Percentiles rank a stretch among this genome's conserved stretches.
phyloP scores from a whole-genome alignment of 148 eudicot species.

The Chenopodium berlandieri region DNA sequence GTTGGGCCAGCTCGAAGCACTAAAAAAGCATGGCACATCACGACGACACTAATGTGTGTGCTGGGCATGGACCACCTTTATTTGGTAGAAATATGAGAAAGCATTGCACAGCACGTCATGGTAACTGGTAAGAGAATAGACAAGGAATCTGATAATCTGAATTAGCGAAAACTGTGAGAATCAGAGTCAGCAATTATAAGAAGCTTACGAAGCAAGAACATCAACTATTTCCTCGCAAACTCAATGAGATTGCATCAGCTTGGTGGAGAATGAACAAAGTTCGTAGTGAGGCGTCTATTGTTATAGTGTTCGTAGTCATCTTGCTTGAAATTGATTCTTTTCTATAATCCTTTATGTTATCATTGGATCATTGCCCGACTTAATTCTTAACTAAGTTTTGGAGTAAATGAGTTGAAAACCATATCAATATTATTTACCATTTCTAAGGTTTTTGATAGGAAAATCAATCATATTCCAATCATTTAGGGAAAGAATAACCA shows the following conservation, averaged over 20 bases:
- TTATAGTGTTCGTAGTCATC: conserved; percentile 6
- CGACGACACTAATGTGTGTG: no score
- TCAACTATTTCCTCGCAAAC: conserved; percentile 74
- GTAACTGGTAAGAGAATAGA: conserved; percentile 63
- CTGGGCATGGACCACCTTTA: no score
- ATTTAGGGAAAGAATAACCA: no score
- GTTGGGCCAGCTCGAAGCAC: no score
- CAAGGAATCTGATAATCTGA: conserved; percentile 51
- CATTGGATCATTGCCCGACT: background rate
- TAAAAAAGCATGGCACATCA: no score
- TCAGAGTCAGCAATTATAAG: conserved; percentile 65
- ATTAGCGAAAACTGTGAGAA: conserved; percentile 43
- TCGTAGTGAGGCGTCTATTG: conserved; percentile 22
- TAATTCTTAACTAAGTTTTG: background rate
- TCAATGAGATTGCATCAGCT: conserved; percentile 79
- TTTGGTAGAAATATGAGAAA: no score
- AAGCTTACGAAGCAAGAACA: conserved; percentile 72
- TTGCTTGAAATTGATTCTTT: conserved; percentile 13
- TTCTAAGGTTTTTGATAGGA: background rate
- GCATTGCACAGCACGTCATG: no score
- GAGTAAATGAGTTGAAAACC: background rate
- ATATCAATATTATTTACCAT: background rate
- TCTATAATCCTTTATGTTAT: conserved; percentile 12
- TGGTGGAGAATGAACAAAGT: conserved; percentile 72
- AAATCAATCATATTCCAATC: no score